Percentiles rank a stretch among this genome's conserved stretches.
Conservation (phyloP, 495 filamentous ascomycete species). For the Trichoderma gamsii region DNA sequence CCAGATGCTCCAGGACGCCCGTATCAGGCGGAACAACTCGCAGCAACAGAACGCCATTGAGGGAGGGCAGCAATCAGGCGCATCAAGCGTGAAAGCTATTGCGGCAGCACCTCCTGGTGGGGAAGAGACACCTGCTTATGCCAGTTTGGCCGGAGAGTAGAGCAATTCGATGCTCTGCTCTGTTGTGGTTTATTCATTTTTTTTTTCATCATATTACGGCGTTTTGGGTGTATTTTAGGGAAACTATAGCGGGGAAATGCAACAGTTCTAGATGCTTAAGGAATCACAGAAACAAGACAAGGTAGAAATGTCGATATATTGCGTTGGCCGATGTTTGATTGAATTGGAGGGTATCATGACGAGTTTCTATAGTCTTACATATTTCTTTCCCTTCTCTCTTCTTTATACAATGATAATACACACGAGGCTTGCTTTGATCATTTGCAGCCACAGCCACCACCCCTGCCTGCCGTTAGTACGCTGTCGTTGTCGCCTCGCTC, state of each 20-base stretch:
- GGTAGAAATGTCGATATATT: constrained; percentile 22
- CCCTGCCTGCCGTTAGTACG: constrained; percentile 45
- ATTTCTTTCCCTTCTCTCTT: neutral
- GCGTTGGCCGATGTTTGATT: constrained; percentile 25
- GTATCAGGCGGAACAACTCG: constrained; percentile 30
- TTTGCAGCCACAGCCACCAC: constrained; percentile 11
- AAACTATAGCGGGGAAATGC: neutral
- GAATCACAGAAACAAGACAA: neutral
- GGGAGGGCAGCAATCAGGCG: constrained; percentile 26
- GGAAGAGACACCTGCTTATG: constrained; percentile 67
- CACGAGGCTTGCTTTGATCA: neutral
- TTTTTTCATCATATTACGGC: constrained; percentile 34
- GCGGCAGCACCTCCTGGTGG: constrained; percentile 84
- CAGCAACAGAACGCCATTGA: constrained; percentile 19
- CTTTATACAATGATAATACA: constrained; percentile 15
- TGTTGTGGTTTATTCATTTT: constrained; percentile 21
- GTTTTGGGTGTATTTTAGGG: constrained; percentile 15
- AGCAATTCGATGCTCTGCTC: constrained; percentile 20
- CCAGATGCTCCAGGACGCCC: constrained; percentile 66
- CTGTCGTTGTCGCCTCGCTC: constrained; percentile 90
- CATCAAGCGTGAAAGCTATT: constrained; percentile 49
- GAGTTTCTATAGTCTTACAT: constrained; percentile 14
- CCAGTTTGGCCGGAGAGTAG: constrained; percentile 76
- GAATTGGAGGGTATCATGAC: constrained; percentile 27
- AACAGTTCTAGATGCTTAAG: neutral